Evolutionary conservation across 129 eudicot genomes (phyloP), one percentile per base, ranked within the genome.

Genomic region (Erigeron canadensis): DNA sequence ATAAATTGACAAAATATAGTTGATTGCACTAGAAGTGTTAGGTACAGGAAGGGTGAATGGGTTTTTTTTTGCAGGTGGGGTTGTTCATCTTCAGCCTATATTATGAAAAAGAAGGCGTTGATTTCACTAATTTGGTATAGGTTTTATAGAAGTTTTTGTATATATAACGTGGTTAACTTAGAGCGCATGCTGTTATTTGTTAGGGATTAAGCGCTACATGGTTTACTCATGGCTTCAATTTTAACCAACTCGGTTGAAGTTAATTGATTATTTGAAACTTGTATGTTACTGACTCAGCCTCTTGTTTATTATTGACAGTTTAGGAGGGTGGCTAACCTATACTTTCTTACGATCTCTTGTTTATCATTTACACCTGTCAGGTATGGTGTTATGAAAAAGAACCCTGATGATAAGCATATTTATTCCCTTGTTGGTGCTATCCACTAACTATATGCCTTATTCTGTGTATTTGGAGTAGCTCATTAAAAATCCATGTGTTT

Each of bases 291-390:
- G 59, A 77, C 47, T 23, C 53, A 6, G 68, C 22, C 41, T 81
- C 59, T 73, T 73, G 63, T 82, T 73, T 79, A 46, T 78, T 54
- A 71, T 71, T 83, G 87, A 77, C 99, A 94, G 99, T 89, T 94
- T 83, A 94, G 97, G 86, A 86, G 99, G 81, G 97, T 94, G 83
- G 99, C 99, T 71, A 94, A 94, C 73, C 83, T 86, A 67, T 94
- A 94, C 85, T 94, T 94, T 76, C 97, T 94, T 79, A 84, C 88
- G 51, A 94, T 94, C 74, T 94, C 99, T 48, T 86, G 92, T 70
- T 83, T 94, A 75, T 94, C 99, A 19, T 89, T 88, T 75, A 94
- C 99, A 41, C 97, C 97, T 69, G 85, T 89, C 83, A 94, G 99
- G 99, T 94, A 87, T 74, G 86, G 45, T 47, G n/a, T 51, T 71